phyloP scores from a whole-genome alignment of 768 basidiomycete genomes.

The Trametes villosa region DNA sequence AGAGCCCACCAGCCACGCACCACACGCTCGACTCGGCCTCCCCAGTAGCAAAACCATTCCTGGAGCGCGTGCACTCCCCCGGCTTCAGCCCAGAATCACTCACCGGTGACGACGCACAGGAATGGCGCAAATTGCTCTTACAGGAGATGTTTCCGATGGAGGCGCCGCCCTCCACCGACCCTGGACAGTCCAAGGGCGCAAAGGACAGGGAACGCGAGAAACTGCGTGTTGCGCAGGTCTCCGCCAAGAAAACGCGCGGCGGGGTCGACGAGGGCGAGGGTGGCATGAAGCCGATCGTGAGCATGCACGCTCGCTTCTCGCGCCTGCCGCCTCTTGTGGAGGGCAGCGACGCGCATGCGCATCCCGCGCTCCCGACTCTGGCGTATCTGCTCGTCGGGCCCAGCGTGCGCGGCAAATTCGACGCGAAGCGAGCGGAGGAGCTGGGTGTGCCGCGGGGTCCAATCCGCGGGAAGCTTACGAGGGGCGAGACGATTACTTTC shows the following conservation, averaged over 20 bases:
- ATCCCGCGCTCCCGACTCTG: conserved; percentile 23
- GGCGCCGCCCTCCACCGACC: conserved; percentile 18
- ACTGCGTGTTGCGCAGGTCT: conserved; percentile 1
- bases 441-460: conserved; percentile 68
- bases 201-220: conserved; percentile 24
- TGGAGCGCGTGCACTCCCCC: conserved; percentile 29
- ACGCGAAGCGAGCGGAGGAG: conserved; percentile 61
- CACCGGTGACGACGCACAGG: conserved; percentile 50
- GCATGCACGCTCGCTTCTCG: not conserved
- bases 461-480: conserved; percentile 60
- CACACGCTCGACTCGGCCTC: not conserved
- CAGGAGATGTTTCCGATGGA: conserved; percentile 57
- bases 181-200: not conserved
- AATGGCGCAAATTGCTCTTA: conserved; percentile 58
- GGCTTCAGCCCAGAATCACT: conserved; percentile 41
- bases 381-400: conserved; percentile 50
- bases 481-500: conserved; percentile 66
- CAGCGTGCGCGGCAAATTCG: conserved; percentile 65
- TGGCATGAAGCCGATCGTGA: not conserved
- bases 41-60: conserved; percentile 20
- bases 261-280: not conserved
- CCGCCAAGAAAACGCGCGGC: not conserved
- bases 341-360: not conserved
- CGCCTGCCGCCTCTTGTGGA: conserved; percentile 20
- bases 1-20: not conserved